Percentiles rank a stretch among this genome's conserved stretches.
These are phyloP conservation scores for Botrytis cinerea DNA, from an alignment of 2,329 filamentous ascomycete species.

Conservation along the genomic window DNA sequence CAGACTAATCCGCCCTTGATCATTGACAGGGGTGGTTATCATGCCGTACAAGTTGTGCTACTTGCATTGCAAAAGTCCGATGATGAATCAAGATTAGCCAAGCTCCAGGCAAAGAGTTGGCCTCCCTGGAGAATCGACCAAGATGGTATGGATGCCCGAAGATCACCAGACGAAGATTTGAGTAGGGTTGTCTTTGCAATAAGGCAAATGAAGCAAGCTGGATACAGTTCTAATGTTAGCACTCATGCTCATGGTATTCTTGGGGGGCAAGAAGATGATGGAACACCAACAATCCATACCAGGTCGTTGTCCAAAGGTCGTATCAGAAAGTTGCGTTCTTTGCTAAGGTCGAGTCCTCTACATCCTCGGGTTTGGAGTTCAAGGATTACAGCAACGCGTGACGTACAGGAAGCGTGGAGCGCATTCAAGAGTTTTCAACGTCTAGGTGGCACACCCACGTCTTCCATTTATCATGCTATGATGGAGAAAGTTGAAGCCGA, in stretches of 20 bases:
- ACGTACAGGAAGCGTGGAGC: constrained; percentile 62
- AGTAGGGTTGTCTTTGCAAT: constrained; percentile 57
- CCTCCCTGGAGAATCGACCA: constrained; percentile 60
- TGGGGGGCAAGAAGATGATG: constrained; percentile 53
- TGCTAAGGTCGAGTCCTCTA: constrained; percentile 12
- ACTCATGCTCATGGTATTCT: constrained; percentile 55
- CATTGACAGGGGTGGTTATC: constrained; percentile 55
- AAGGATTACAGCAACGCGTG: constrained; percentile 59
- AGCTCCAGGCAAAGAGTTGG: constrained; percentile 56
- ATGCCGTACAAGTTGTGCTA: constrained; percentile 56
- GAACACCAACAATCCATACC: constrained; percentile 59
- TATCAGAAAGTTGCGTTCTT: constrained; percentile 16
- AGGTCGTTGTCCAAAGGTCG: constrained; percentile 41
- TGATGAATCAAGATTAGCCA: constrained; percentile 51
- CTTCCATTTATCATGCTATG: constrained; percentile 59
- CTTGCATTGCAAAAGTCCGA: constrained; percentile 55
- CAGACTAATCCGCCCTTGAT: constrained; percentile 51
- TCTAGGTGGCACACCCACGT: constrained; percentile 43
- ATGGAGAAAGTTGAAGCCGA: constrained; percentile 56
- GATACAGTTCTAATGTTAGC: constrained; percentile 49
- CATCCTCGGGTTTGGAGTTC: constrained; percentile 53
- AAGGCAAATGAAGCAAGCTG: constrained; percentile 56
- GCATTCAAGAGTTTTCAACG: constrained; percentile 43
- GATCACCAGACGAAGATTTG: constrained; percentile 53
- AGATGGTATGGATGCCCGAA: constrained; percentile 61